Percentiles rank a stretch among this genome's conserved stretches.
Conservation (phyloP, 2,329 filamentous ascomycete species). For the Paecilomyces sp. region DNA sequence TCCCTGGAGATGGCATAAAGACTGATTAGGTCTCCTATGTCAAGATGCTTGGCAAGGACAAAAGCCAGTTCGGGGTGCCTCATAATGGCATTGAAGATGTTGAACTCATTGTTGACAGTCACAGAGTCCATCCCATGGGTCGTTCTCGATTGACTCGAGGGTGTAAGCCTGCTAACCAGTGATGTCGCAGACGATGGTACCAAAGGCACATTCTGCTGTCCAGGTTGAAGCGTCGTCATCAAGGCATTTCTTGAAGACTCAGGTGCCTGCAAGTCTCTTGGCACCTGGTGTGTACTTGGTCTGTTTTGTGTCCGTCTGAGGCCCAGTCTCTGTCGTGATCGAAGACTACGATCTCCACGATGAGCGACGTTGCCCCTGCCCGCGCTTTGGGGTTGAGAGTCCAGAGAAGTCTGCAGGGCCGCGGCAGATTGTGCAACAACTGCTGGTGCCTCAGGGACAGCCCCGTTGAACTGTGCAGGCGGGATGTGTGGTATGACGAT, state of each 20-base stretch:
- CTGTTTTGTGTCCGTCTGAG: neutral
- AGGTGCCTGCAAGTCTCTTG: neutral
- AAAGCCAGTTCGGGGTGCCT: constrained; percentile 44
- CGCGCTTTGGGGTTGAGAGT: neutral
- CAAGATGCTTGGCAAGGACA: constrained; percentile 49
- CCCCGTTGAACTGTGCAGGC: constrained; percentile 14
- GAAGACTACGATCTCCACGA: neutral
- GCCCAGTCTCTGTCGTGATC: neutral
- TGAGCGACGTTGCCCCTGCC: neutral
- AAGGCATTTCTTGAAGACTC: neutral
- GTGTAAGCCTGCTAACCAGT: neutral
- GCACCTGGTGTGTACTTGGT: neutral
- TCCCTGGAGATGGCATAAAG: constrained; percentile 59
- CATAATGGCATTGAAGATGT: constrained; percentile 8
- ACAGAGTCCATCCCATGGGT: neutral
- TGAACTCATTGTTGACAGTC: constrained; percentile 1
- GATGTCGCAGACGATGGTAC: neutral
- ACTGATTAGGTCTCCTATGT: constrained; percentile 50
- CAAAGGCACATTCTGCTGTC: neutral
- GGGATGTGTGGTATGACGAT: constrained; percentile 12
- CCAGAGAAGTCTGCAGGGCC: neutral
- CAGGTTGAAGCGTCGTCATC: neutral
- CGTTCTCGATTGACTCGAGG: neutral
- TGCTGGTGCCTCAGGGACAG: constrained; percentile 6
- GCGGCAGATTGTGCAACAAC: neutral